Conservation (phyloP, 2,329 filamentous ascomycete species). For the Sphaerostilbella broomeana region DNA sequence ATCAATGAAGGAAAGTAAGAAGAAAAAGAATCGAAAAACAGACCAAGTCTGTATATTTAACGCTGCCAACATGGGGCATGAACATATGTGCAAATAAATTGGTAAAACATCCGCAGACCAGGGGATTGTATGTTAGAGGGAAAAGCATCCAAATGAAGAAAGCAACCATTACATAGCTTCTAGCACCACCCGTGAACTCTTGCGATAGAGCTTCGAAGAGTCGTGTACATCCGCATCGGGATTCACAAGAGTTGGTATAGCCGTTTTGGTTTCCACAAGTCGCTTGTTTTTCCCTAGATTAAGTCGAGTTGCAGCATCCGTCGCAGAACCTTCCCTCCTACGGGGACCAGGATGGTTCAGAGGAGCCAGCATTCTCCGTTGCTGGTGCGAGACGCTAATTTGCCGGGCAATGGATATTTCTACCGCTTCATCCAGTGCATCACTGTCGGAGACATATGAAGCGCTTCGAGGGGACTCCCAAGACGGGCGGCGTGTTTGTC, state of each 20-base stretch:
- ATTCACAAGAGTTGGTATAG: slow-evolving; percentile 42
- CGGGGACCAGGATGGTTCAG: slow-evolving; percentile 31
- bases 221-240: slow-evolving; percentile 24
- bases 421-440: slow-evolving; percentile 44
- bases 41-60: too few species aligned
- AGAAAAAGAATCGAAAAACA: background rate
- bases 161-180: slow-evolving; percentile 34
- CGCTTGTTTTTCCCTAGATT: slow-evolving; percentile 20
- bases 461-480: too few species aligned
- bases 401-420: slow-evolving; percentile 63
- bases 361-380: slow-evolving; percentile 53
- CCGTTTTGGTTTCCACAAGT: slow-evolving; percentile 31
- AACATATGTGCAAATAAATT: too few species aligned
- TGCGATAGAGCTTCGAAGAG: slow-evolving; percentile 35
- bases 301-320: slow-evolving; percentile 6
- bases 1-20: too few species aligned
- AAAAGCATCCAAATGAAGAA: too few species aligned
- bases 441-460: too few species aligned
- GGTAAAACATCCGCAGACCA: too few species aligned
- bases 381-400: slow-evolving; percentile 58
- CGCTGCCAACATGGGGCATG: too few species aligned
- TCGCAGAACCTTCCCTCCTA: slow-evolving; percentile 11
- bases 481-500: too few species aligned
- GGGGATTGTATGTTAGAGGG: too few species aligned
- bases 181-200: slow-evolving; percentile 48